Evolutionary conservation across 2,329 filamentous ascomycete genomes (phyloP).

Genomic region (Rhynchosporium secalis): DNA sequence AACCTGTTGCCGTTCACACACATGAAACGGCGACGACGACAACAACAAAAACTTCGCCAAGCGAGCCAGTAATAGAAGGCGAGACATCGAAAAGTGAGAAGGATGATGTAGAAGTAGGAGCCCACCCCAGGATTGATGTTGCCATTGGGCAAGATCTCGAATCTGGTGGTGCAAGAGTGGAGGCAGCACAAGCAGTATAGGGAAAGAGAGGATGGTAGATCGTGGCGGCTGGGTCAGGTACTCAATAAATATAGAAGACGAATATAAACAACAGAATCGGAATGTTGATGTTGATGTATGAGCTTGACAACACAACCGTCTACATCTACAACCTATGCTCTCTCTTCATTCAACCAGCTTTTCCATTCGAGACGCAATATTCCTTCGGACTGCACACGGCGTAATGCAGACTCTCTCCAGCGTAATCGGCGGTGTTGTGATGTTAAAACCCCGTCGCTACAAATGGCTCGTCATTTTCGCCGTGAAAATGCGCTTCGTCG

Average conservation of each 20-base stretch:
- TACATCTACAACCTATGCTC: conserved; percentile 40
- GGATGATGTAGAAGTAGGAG: conserved; percentile 6
- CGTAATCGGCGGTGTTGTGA: conserved; percentile 44
- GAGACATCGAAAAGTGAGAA: conserved; percentile 1
- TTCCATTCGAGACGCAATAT: conserved; percentile 44
- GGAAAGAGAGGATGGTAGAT: conserved; percentile 31
- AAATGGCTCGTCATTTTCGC: conserved; percentile 49
- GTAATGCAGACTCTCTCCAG: conserved; percentile 47
- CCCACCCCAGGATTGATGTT: background rate
- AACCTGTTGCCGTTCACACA: background rate
- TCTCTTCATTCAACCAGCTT: conserved; percentile 41
- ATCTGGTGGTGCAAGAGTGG: conserved; percentile 30
- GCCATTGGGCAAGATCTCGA: conserved; percentile 12
- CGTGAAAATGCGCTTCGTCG: conserved; percentile 46
- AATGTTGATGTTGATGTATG: conserved; percentile 37
- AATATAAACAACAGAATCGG: conserved; percentile 24
- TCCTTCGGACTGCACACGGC: conserved; percentile 37
- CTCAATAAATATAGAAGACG: background rate
- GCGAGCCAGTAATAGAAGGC: background rate
- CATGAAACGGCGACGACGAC: background rate
- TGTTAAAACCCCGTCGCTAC: conserved; percentile 46
- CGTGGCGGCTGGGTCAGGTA: conserved; percentile 30
- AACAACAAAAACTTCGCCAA: background rate
- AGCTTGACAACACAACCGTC: conserved; percentile 39
- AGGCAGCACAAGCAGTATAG: conserved; percentile 34